phyloP scores from a whole-genome alignment of 1,284 basidiomycete genomes.

The Gymnopus androsaceus region DNA sequence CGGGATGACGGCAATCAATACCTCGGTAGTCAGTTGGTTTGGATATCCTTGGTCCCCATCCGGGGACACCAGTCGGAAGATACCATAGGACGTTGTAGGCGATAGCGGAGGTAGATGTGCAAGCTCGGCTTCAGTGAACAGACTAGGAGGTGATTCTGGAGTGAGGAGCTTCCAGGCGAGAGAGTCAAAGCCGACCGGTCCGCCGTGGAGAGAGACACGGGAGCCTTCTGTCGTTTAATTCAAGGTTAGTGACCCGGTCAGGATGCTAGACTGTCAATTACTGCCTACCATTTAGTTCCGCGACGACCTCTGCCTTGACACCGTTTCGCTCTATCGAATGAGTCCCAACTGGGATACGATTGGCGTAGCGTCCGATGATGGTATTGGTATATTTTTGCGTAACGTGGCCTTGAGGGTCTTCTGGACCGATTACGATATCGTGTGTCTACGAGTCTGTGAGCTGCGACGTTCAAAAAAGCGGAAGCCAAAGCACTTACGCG shows the following conservation, averaged over 20 bases:
- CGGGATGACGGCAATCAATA: slow-evolving; percentile 55
- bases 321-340: slow-evolving; percentile 57
- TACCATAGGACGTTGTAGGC: slow-evolving; percentile 40
- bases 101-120: slow-evolving; percentile 39
- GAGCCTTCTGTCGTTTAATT: slow-evolving; percentile 47
- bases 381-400: slow-evolving; percentile 71
- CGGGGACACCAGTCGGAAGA: slow-evolving; percentile 61
- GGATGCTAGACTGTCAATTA: background rate
- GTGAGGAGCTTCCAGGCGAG: slow-evolving; percentile 51
- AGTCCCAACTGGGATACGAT: slow-evolving; percentile 64
- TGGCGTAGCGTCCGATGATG: slow-evolving; percentile 71
- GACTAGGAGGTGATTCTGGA: slow-evolving; percentile 41
- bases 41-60: slow-evolving; percentile 71
- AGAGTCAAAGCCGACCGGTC: slow-evolving; percentile 64
- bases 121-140: slow-evolving; percentile 61
- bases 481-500: slow-evolving; percentile 41
- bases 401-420: slow-evolving; percentile 58
- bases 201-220: slow-evolving; percentile 72
- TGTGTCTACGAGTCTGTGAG: slow-evolving; percentile 50
- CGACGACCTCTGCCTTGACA: slow-evolving; percentile 47
- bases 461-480: background rate
- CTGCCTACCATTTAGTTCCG: slow-evolving; percentile 50
- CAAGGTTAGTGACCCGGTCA: background rate
- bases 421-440: slow-evolving; percentile 74
- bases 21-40: slow-evolving; percentile 60